Percentiles rank a stretch among this genome's conserved stretches.
Evolutionary conservation across 2,329 filamentous ascomycete species (phyloP).

Genomic region (Fusarium continuum): DNA sequence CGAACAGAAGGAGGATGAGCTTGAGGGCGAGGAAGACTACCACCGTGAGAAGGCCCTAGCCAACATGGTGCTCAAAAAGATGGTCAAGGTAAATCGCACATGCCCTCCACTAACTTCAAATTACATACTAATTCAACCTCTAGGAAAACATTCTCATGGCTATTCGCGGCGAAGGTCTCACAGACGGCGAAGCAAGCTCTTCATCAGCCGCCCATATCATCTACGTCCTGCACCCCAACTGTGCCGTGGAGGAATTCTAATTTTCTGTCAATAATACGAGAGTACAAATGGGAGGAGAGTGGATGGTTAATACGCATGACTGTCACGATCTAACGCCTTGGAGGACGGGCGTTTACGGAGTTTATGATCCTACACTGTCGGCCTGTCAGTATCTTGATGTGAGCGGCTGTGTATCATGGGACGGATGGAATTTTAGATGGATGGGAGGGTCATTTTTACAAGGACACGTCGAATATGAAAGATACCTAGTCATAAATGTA

Average conservation of each 20-base stretch:
- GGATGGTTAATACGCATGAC: constrained; percentile 10
- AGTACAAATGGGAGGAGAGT: not conserved
- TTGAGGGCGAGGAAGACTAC: constrained; percentile 83
- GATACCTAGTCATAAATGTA: constrained; percentile 14
- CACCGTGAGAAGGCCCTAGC: constrained; percentile 77
- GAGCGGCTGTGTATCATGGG: constrained; percentile 23
- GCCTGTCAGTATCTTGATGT: constrained; percentile 12
- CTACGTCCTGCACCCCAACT: constrained; percentile 95
- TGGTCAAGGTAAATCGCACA: constrained; percentile 81
- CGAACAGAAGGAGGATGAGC: constrained; percentile 85
- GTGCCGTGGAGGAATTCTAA: constrained; percentile 75
- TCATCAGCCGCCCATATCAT: constrained; percentile 59
- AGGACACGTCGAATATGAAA: constrained; percentile 9
- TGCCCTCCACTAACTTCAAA: not conserved
- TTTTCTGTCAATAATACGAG: not conserved
- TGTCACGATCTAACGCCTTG: constrained; percentile 28
- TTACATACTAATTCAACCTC: constrained; percentile 51
- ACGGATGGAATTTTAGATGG: not conserved
- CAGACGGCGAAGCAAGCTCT: constrained; percentile 57
- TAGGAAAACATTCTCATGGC: constrained; percentile 91
- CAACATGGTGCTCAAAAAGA: constrained; percentile 89
- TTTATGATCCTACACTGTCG: constrained; percentile 25
- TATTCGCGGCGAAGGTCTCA: constrained; percentile 69
- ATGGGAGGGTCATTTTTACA: constrained; percentile 1
- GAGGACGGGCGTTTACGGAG: constrained; percentile 34